Conservation (phyloP, 306 rosid species). For the Alnus rubra region DNA sequence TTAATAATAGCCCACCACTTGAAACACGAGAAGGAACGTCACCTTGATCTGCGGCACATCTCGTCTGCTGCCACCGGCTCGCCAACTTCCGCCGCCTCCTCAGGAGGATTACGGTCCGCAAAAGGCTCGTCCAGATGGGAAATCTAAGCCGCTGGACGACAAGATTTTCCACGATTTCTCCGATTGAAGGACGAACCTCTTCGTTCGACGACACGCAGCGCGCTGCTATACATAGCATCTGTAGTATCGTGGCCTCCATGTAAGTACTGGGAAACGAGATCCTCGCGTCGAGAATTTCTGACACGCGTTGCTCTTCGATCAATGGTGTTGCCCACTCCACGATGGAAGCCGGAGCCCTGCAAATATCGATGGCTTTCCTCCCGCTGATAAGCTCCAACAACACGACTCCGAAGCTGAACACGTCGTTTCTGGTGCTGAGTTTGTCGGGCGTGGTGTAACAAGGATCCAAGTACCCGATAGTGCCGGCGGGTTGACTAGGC, state of each 20-base stretch:
- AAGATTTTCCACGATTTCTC: slow-evolving; percentile 41
- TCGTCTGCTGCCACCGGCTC: background rate
- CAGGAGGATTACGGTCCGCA: slow-evolving; percentile 11
- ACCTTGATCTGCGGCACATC: slow-evolving; percentile 8
- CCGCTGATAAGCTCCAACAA: slow-evolving; percentile 52
- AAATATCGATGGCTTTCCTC: slow-evolving; percentile 47
- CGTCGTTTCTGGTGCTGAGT: slow-evolving; percentile 54
- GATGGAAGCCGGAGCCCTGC: slow-evolving; percentile 31
- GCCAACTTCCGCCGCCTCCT: slow-evolving; percentile 27
- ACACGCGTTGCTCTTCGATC: background rate
- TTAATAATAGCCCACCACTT: slow-evolving; percentile 21
- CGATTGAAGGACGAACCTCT: slow-evolving; percentile 42
- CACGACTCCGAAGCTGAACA: slow-evolving; percentile 62
- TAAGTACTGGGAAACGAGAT: background rate
- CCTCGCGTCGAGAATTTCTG: slow-evolving; percentile 33
- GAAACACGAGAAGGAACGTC: background rate
- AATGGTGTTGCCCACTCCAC: slow-evolving; percentile 55
- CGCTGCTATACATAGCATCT: slow-evolving; percentile 28
- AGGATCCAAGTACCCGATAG: slow-evolving; percentile 62
- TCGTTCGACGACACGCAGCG: slow-evolving; percentile 44
- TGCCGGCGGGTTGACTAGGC: slow-evolving; percentile 48
- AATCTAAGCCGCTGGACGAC: slow-evolving; percentile 24
- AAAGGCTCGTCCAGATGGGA: slow-evolving; percentile 35
- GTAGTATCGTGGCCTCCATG: slow-evolving; percentile 24
- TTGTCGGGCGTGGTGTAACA: slow-evolving; percentile 43